Conservation (phyloP, 495 filamentous ascomycete species). For the Gamarada debralockiae region DNA sequence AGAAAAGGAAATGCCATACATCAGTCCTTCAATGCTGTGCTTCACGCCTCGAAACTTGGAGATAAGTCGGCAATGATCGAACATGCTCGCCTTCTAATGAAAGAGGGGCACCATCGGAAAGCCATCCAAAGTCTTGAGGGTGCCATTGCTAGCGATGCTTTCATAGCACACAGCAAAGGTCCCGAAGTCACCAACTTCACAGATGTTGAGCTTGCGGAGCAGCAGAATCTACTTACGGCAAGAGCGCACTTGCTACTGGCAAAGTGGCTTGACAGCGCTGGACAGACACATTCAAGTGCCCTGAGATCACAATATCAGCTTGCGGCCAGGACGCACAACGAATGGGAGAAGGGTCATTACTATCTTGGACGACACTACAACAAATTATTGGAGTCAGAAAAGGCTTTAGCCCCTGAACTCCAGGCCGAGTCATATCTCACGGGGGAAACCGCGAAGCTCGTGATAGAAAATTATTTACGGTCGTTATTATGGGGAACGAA, state of each 20-base stretch:
- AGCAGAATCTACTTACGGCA: slow-evolving; percentile 53
- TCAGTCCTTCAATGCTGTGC: slow-evolving; percentile 87
- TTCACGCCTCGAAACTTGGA: slow-evolving; percentile 81
- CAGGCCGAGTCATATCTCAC: slow-evolving; percentile 53
- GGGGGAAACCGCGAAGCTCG: slow-evolving; percentile 81
- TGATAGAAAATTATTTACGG: slow-evolving; percentile 89
- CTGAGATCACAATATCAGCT: slow-evolving; percentile 76
- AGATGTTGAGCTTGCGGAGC: slow-evolving; percentile 29
- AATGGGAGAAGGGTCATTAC: slow-evolving; percentile 96
- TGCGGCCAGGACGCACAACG: slow-evolving; percentile 55
- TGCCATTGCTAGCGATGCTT: slow-evolving; percentile 73
- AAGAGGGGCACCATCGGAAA: slow-evolving; percentile 88
- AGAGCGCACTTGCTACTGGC: slow-evolving; percentile 80
- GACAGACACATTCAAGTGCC: slow-evolving; percentile 77
- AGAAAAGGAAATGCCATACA: slow-evolving; percentile 78
- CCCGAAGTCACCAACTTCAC: slow-evolving; percentile 25
- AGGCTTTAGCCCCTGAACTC: slow-evolving; percentile 63
- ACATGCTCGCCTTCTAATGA: slow-evolving; percentile 90
- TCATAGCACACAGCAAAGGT: slow-evolving; percentile 39
- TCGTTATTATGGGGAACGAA: slow-evolving; percentile 82
- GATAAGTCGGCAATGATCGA: slow-evolving; percentile 86
- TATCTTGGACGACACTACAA: slow-evolving; percentile 97
- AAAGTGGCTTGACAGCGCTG: slow-evolving; percentile 94
- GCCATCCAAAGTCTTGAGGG: slow-evolving; percentile 87
- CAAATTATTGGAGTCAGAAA: slow-evolving; percentile 89